Conservation (phyloP, 2,329 filamentous ascomycete species). For the Fusarium albidum region DNA sequence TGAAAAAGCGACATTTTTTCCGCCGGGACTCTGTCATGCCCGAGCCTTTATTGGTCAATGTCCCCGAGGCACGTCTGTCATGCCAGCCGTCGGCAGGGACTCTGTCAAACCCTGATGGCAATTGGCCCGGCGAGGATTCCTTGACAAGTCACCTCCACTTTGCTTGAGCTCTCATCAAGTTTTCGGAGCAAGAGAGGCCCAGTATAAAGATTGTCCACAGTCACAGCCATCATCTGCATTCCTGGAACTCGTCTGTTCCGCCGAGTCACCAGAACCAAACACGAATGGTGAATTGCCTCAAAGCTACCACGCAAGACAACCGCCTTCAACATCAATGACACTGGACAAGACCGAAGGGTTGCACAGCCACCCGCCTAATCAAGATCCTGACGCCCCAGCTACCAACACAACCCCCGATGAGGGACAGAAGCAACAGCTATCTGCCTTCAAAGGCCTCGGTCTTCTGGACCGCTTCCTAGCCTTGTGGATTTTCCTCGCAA, state of each 20-base stretch:
- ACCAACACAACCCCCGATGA: not conserved
- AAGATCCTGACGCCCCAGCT: not conserved
- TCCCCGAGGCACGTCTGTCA: not conserved
- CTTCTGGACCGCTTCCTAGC: slow-evolving; percentile 70
- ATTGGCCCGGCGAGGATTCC: too few relatives aligned
- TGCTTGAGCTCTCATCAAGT: too few relatives aligned
- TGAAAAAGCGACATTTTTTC: too few relatives aligned
- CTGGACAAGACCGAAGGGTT: not conserved
- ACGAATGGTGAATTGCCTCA: not conserved
- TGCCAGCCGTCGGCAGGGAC: too few relatives aligned
- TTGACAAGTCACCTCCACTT: too few relatives aligned
- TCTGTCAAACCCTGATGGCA: too few relatives aligned
- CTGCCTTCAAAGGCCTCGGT: slow-evolving; percentile 62
- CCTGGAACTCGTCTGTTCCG: not conserved
- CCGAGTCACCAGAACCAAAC: not conserved
- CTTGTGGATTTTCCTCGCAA: slow-evolving; percentile 79
- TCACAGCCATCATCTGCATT: too few relatives aligned
- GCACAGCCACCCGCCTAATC: not conserved
- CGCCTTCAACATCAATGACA: slow-evolving; percentile 4
- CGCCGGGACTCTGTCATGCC: slow-evolving; percentile 9
- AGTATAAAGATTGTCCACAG: too few relatives aligned
- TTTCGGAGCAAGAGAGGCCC: too few relatives aligned
- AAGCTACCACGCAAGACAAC: not conserved
- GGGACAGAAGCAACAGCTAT: slow-evolving; percentile 29
- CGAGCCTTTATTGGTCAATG: not conserved